These are phyloP conservation scores for Colletotrichum liriopes DNA, from an alignment of 2,329 filamentous ascomycete species.

Conservation along the genomic window DNA sequence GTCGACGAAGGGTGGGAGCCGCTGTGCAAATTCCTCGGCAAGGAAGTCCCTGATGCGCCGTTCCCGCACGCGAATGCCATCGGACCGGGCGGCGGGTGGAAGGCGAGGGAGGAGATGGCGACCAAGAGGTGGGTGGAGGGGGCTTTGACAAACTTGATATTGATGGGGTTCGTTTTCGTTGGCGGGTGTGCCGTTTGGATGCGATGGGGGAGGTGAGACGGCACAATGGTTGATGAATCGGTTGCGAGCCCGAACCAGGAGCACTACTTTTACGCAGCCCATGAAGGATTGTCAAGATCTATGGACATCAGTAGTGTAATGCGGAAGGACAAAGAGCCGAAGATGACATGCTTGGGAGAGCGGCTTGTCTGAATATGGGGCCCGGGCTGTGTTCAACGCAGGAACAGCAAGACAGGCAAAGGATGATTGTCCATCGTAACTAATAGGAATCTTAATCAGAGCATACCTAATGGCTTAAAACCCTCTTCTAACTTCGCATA, in stretches of 20 bases:
- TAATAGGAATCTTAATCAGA: too few species aligned
- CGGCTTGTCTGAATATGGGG: too few species aligned
- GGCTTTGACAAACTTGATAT: conserved; percentile 35
- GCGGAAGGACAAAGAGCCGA: too few species aligned
- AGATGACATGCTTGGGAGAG: too few species aligned
- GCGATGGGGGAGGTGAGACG: conserved; percentile 6
- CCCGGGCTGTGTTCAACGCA: too few species aligned
- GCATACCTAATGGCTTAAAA: too few species aligned
- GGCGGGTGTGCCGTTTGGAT: conserved; percentile 19
- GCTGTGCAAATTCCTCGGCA: conserved; percentile 57
- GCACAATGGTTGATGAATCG: not conserved
- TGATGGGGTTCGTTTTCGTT: conserved; percentile 17
- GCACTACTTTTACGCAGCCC: not conserved
- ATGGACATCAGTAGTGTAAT: too few species aligned
- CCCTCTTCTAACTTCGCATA: too few species aligned
- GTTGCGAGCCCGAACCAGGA: too few species aligned
- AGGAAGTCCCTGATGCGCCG: conserved; percentile 51
- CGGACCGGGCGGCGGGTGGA: conserved; percentile 20
- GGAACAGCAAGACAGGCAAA: too few species aligned
- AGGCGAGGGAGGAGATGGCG: conserved; percentile 39
- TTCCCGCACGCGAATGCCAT: conserved; percentile 54
- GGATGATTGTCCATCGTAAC: too few species aligned
- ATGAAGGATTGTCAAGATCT: too few species aligned
- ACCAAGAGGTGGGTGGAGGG: conserved; percentile 38
- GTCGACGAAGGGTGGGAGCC: conserved; percentile 59